Evolutionary conservation across 495 filamentous ascomycete species (phyloP), one percentile per base, ranked within the genome.

Genomic region (Penicillium odoratum): DNA sequence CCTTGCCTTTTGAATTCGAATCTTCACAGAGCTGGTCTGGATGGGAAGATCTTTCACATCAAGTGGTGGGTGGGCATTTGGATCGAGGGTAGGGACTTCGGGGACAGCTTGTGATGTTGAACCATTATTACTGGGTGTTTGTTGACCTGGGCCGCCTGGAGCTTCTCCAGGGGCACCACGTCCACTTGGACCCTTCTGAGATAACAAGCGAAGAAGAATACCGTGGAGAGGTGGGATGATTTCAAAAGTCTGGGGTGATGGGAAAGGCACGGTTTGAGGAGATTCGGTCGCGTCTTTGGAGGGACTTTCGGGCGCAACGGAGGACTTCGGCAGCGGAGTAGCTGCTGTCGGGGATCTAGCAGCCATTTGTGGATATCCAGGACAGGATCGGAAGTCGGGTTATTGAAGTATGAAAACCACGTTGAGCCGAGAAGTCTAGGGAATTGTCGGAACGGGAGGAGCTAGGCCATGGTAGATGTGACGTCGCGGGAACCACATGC

Each of bases 211-310:
- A 55, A 85, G 77, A 46, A 97, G 82, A 62, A 96, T 83, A 10
- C 84, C 80, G 68, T 90, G 84, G 48, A 97, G 81, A 48, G 91
- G 83, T 51, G 94, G 92, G 48, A 97, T 80, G 58, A 91, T 85
- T 79, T 97, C 93, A 71, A 96, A 87, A 18, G 85, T 85, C 57
- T 81, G 74, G 5, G 83, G 81, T 48, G 80, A 62, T 55, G 81
- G 84, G 51, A 85, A 77, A 6, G 71, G 62, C 16, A 74, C 69
- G 29, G 76, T 83, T 78, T 54, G 83, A 69, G 68, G 84, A 77
- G 64, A 70, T 44, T 74, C 64, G 52, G 78, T 76, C 58, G 72
- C 67, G 56, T 62, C 66, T 64, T 65, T 70, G n/a, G 56, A 45
- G 40, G 75, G 76, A 29, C 70, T 75, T 57, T 77, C 70, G 56